Evolutionary conservation across 768 basidiomycete species (phyloP), one percentile per base, ranked within the genome.

Genomic region (Pleurotus tuber-regium): DNA sequence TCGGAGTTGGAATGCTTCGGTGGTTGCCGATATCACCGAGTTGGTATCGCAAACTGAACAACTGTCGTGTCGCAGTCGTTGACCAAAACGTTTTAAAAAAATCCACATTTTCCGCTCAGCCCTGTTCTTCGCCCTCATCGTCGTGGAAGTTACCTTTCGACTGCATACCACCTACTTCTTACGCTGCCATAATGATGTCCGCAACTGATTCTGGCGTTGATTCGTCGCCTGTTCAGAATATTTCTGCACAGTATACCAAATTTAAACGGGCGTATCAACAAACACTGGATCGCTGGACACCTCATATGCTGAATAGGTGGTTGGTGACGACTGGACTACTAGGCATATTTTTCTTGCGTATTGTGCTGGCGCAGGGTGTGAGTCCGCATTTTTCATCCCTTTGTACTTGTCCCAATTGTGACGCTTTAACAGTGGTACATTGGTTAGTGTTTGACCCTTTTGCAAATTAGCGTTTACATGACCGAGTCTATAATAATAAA

Each of bases 301-400:
- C 97, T 0, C 84, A 92, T 63, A 80, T 87, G 25, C 69, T 92
- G n/a, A 80, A 95, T 61, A 82, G 97, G 53, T 99, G 97, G 97
- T 60, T 91, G 21, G 82, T 76, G 30, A 91, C 92, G 2, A 75
- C 75, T 3, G 89, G 78, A 4, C 62, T 97, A 11, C 70, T 95
- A 51, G 62, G 73, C 19, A 29, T 98, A 29, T 98, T 99, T 66
- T 72, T 89, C 61, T 67, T 98, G 48, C 78, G 96, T 53, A 94
- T 99, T 59, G 75, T 98, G 10, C 64, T 95, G 35, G 76, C 89
- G 4, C 90, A 98, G 74, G 96, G 93, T 59, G 92, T 94, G 63
- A 77, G 90, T 80, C 31, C 16, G 21, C 23, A 33, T 47, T 47
- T 16, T 35, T 26, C 29, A 53, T 31, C 16, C 10, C 10, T 43